Evolutionary conservation across 768 basidiomycete species (phyloP).

Genomic region (Boletus rubescentipes): DNA sequence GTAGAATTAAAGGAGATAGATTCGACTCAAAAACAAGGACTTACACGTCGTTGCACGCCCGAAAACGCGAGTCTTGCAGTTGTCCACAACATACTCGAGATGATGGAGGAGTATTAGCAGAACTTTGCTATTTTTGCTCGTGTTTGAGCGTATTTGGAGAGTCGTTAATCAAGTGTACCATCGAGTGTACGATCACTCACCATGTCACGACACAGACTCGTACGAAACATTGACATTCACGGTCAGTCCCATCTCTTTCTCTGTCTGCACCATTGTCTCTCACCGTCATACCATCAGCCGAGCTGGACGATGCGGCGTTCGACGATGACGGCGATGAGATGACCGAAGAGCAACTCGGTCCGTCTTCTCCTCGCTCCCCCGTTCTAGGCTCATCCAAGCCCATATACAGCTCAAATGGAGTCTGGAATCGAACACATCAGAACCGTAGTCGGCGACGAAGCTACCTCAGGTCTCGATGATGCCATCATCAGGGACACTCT

Average conservation of each 20-base stretch:
- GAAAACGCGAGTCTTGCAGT: conserved; percentile 45
- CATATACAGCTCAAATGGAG: conserved; percentile 59
- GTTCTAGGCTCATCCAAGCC: conserved; percentile 9
- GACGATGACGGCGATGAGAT: conserved; percentile 80
- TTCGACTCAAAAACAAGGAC: conserved; percentile 20
- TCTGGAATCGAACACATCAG: conserved; percentile 69
- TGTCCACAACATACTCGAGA: conserved; percentile 50
- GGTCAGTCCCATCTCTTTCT: conserved; percentile 38
- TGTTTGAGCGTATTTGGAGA: conserved; percentile 25
- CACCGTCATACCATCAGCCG: conserved; percentile 49
- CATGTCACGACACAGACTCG: conserved; percentile 89
- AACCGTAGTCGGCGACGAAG: conserved; percentile 63
- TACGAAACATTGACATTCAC: conserved; percentile 81
- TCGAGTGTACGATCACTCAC: conserved; percentile 3
- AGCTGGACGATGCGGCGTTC: conserved; percentile 79
- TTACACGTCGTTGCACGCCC: conserved; percentile 48
- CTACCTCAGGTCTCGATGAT: conserved; percentile 68
- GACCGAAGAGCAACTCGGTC: conserved; percentile 83
- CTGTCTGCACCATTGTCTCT: not conserved
- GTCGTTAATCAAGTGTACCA: not conserved
- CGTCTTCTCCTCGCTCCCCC: conserved; percentile 9
- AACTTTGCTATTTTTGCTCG: no score
- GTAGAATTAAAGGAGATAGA: not conserved
- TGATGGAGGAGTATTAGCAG: no score
- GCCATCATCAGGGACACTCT: conserved; percentile 72